Evolutionary conservation across 345 rosid species (phyloP).

Genomic region (sweet orange (Citrus sinensis)): DNA sequence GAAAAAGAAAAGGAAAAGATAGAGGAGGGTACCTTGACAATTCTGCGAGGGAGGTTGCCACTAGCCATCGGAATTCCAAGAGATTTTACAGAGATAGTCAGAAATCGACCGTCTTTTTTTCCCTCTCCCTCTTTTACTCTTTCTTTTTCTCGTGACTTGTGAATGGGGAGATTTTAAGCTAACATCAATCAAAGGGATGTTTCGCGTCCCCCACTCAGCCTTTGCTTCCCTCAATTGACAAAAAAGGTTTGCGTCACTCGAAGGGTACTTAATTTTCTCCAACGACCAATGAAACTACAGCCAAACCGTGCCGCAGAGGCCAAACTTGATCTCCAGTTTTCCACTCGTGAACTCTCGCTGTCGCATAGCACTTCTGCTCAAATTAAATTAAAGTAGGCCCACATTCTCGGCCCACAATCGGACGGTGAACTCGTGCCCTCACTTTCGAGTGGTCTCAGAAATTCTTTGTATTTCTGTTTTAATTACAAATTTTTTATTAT

Average conservation of each 20-base stretch:
- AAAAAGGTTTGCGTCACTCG: not conserved
- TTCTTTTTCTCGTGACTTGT: no score
- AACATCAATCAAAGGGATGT: not conserved
- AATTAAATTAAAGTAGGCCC: no score
- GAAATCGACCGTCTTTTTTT: no score
- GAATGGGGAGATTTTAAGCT: not conserved
- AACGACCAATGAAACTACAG: not conserved
- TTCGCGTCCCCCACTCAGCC: no score
- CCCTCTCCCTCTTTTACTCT: no score
- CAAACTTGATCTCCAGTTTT: not conserved
- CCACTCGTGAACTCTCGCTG: not conserved
- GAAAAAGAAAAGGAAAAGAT: not conserved
- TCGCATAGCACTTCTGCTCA: no score
- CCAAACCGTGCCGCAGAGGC: not conserved
- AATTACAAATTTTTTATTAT: not conserved
- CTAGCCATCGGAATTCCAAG: slow-evolving; percentile 28
- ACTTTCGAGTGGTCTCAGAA: no score
- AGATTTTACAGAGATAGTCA: not conserved
- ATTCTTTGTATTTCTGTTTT: no score
- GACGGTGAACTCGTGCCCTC: no score
- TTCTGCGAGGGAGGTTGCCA: slow-evolving; percentile 49
- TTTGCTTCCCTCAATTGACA: not conserved
- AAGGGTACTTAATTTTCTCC: not conserved
- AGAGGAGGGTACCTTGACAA: slow-evolving; percentile 35
- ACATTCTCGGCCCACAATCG: no score